Evolutionary conservation across 2,329 filamentous ascomycete species (phyloP).

Genomic region (Metarhizium sp.): DNA sequence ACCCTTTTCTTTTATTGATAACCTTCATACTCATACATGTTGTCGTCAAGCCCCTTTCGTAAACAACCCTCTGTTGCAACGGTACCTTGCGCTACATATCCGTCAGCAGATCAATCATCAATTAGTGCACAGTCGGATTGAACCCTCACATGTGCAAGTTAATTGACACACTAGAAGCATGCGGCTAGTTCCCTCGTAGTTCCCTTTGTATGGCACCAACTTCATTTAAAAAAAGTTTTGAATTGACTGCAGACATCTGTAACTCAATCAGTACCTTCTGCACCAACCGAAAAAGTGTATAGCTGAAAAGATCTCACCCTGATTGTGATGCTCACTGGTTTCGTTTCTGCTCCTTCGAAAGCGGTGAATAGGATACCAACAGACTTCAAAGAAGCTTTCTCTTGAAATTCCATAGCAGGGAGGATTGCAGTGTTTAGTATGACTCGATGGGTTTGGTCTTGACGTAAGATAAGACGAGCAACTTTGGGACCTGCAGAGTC

Average conservation of each 20-base stretch:
- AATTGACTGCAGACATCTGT: conserved; percentile 45
- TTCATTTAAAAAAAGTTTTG: conserved; percentile 41
- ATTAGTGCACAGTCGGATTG: not conserved
- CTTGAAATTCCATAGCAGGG: conserved; percentile 69
- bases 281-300: not conserved
- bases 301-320: conserved; percentile 36
- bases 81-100: not conserved
- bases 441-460: conserved; percentile 79
- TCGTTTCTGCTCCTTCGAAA: conserved; percentile 45
- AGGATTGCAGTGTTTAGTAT: conserved; percentile 79
- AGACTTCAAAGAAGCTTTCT: conserved; percentile 63
- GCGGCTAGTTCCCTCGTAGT: conserved; percentile 29
- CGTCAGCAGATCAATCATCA: not conserved
- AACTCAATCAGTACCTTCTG: conserved; percentile 1
- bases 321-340: conserved; percentile 49
- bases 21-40: not conserved
- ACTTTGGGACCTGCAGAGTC: conserved; percentile 30
- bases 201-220: conserved; percentile 41
- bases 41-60: not conserved
- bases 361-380: conserved; percentile 59
- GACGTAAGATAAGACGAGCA: conserved; percentile 77
- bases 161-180: not conserved
- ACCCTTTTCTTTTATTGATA: not conserved
- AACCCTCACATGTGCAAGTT: not conserved
- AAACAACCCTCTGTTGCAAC: not conserved